Evolutionary conservation across 768 basidiomycete genomes (phyloP).

Genomic region (Phanerochaete carnosa): DNA sequence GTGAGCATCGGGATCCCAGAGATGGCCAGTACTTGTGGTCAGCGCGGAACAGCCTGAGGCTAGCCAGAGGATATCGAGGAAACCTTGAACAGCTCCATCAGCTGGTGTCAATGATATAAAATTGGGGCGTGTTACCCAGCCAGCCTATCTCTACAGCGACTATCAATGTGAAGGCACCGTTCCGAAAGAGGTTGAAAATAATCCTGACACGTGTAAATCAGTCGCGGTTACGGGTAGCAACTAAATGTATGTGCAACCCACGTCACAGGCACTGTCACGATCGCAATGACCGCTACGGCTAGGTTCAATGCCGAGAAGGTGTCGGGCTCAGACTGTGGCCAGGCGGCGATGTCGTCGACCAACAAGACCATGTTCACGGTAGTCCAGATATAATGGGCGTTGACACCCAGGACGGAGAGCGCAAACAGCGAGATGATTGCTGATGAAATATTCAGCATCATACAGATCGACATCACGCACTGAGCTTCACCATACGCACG

Average conservation of each 20-base stretch:
- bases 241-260: conserved; percentile 13
- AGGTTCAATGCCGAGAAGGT: conserved; percentile 18
- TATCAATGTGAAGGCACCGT: conserved; percentile 27
- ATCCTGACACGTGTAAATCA: conserved; percentile 14
- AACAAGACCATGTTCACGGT: conserved; percentile 5
- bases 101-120: not conserved
- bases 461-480: conserved; percentile 1
- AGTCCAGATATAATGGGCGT: conserved; percentile 5
- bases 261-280: conserved; percentile 18
- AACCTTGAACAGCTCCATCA: conserved; percentile 3
- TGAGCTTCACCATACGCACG: conserved; percentile 11
- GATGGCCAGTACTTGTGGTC: conserved; percentile 12
- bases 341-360: conserved; percentile 6
- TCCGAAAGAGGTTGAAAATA: conserved; percentile 23
- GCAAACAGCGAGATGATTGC: conserved; percentile 1
- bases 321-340: conserved; percentile 9
- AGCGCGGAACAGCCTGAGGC: conserved; percentile 21
- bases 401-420: conserved; percentile 7
- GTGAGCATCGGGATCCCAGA: conserved; percentile 11
- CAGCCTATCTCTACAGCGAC: conserved; percentile 27
- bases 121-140: conserved; percentile 17
- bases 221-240: too few relatives aligned
- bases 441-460: not conserved
- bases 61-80: conserved; percentile 30
- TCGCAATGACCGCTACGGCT: conserved; percentile 18